Percentiles rank a stretch among this genome's conserved stretches.
Evolutionary conservation across 768 basidiomycete genomes (phyloP).

Genomic region (Dioszegia aurantiaca): DNA sequence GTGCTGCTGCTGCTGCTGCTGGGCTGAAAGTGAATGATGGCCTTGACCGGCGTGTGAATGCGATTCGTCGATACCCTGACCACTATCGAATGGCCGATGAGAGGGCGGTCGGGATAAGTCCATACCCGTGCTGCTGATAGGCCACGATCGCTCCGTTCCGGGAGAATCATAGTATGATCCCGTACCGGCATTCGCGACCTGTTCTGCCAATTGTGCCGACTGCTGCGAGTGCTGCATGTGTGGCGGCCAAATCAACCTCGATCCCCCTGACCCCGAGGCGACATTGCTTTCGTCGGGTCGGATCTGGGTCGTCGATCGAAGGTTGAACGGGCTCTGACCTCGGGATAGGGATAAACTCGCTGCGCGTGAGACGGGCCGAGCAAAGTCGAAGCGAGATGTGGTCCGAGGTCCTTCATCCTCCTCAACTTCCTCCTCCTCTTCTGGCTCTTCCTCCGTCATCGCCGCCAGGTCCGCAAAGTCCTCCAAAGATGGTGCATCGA

Average conservation of each 20-base stretch:
- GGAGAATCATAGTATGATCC: constrained; percentile 10
- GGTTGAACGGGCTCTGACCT: constrained; percentile 37
- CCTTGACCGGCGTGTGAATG: neutral
- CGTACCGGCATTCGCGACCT: constrained; percentile 2
- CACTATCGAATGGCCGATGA: constrained; percentile 8
- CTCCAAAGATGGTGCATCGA: constrained; percentile 21
- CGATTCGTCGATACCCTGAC: neutral
- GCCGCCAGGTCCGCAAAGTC: constrained; percentile 7
- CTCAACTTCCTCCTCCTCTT: constrained; percentile 5
- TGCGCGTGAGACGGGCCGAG: constrained; percentile 22
- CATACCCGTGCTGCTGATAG: neutral
- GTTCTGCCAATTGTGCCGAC: constrained; percentile 5
- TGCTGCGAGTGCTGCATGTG: constrained; percentile 14
- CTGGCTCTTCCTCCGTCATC: constrained; percentile 13
- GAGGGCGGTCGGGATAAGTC: constrained; percentile 9
- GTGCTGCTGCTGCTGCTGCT: neutral
- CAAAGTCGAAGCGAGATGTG: constrained; percentile 46
- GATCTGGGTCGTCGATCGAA: constrained; percentile 14
- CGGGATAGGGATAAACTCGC: constrained; percentile 14
- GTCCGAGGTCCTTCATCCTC: constrained; percentile 24
- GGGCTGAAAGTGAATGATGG: neutral
- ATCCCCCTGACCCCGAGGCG: constrained; percentile 6
- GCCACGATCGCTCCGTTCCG: constrained; percentile 9
- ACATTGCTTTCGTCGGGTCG: constrained; percentile 4
- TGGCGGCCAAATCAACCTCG: constrained; percentile 9